phyloP scores from a whole-genome alignment of 371 early-diverging fungal species.

The Mortierella sp. region DNA sequence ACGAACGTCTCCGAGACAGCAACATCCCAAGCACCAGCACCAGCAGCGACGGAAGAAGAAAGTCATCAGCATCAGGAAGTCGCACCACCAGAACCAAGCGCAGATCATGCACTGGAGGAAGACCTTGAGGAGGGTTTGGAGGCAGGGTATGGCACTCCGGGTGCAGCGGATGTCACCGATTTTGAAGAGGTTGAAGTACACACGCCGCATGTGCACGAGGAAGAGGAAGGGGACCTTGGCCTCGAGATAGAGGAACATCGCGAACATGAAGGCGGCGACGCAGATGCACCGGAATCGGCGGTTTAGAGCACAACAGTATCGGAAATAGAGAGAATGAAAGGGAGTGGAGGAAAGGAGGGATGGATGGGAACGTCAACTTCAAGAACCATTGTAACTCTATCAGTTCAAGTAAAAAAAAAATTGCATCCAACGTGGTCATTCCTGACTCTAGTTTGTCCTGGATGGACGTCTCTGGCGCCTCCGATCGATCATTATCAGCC shows the following conservation, averaged over 20 bases:
- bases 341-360: background rate
- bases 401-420: background rate
- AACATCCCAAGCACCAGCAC: constrained; percentile 4
- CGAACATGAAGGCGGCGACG: constrained; percentile 32
- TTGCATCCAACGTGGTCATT: background rate
- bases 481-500: too few species aligned
- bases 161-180: constrained; percentile 12
- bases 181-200: constrained; percentile 38
- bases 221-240: constrained; percentile 33
- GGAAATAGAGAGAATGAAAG: background rate
- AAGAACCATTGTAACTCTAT: background rate
- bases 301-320: constrained; percentile 2
- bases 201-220: constrained; percentile 23
- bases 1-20: background rate
- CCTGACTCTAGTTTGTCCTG: constrained; percentile 17
- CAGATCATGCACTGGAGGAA: constrained; percentile 27
- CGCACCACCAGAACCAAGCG: background rate
- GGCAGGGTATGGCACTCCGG: constrained; percentile 19
- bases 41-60: constrained; percentile 10
- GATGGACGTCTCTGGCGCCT: too few species aligned
- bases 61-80: constrained; percentile 4
- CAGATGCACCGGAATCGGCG: constrained; percentile 27
- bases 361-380: background rate
- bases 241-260: constrained; percentile 33
- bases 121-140: constrained; percentile 36